Evolutionary conservation across 345 rosid genomes (phyloP), one percentile per base, ranked within the genome.

Genomic region (Boechera stricta): DNA sequence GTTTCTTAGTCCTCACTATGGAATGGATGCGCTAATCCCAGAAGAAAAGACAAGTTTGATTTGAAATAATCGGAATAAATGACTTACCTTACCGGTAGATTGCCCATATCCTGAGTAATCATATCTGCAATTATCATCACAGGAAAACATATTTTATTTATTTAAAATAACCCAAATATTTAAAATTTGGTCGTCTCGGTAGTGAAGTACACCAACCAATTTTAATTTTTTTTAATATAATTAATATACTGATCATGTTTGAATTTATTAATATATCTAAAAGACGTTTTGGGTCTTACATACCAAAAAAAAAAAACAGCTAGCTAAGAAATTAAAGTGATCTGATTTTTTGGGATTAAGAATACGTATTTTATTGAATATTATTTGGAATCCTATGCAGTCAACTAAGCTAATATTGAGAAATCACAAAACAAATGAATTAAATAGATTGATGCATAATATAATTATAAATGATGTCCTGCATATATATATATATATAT

Each of bases 51-150:
- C 24, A 21, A 21, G 24, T 21, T 21, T 63, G 21, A 61, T 45
- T 63, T 54, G 41, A 47, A 56, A 28, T 13, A 21, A n/a, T 48
- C 8, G 24, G 31, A 71, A 77, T 47, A 16, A 9, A 58, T 53
- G 47, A 67, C 73, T 47, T 86, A 92, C 97, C 97, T 92, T 92
- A 71, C 98, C 98, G 18, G 92, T 83, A 47, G 98, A 92, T 64
- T 83, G 87, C 62, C 98, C 98, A 84, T 92, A 92, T 16, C 98
- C 98, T 57, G 96, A 89, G 73, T 92, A 92, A 83, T 92, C 98
- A 52, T 90, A 92, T 85, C 98, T 92, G 90, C 76, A 77, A 10
- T 31, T 31, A 49, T 69, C 4, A 65, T 47, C 52, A 60, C 18
- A 72, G 4, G 24, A 21, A 21, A 21, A 21, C 24, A 21, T 21